These are phyloP conservation scores for Diplosphaera chodatii DNA, from an alignment of 139 green algal genomes.

Conservation along the genomic window DNA sequence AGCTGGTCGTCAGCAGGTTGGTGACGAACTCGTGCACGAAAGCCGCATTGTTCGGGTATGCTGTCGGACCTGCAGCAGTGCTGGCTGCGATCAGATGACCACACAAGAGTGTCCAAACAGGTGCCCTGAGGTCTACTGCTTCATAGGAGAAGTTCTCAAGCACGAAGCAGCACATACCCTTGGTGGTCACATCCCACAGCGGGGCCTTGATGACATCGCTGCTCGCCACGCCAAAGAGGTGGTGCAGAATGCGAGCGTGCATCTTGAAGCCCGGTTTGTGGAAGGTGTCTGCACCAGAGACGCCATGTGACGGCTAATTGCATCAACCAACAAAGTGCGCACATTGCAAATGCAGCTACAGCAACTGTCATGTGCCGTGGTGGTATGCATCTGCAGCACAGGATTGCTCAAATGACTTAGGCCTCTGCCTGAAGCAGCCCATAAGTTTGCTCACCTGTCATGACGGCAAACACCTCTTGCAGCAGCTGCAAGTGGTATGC, in stretches of 20 bases:
- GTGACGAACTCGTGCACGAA: conserved; percentile 76
- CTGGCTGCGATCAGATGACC: no score
- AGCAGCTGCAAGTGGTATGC: conserved; percentile 89
- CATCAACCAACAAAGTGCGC: no score
- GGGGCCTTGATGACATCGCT: conserved; percentile 64
- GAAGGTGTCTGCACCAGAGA: conserved; percentile 92
- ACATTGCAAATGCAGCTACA: no score
- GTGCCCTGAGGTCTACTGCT: no score
- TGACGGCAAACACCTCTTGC: conserved; percentile 93
- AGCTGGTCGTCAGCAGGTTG: conserved; percentile 77
- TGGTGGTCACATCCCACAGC: conserved; percentile 79
- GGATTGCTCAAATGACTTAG: no score
- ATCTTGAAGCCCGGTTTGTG: conserved; percentile 99
- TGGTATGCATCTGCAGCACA: no score
- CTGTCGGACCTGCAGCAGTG: conserved; percentile 25
- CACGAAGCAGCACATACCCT: background rate
- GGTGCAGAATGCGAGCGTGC: conserved; percentile 90
- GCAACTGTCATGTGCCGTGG: no score
- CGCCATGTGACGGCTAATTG: no score
- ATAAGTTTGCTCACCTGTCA: conserved; percentile 88
- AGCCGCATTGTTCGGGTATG: conserved; percentile 78
- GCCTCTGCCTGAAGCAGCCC: no score
- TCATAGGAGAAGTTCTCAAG: no score
- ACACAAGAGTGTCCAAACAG: no score
- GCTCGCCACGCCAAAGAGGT: conserved; percentile 85